Evolutionary conservation across 1,284 basidiomycete species (phyloP).

Genomic region (Ustilago nuda): DNA sequence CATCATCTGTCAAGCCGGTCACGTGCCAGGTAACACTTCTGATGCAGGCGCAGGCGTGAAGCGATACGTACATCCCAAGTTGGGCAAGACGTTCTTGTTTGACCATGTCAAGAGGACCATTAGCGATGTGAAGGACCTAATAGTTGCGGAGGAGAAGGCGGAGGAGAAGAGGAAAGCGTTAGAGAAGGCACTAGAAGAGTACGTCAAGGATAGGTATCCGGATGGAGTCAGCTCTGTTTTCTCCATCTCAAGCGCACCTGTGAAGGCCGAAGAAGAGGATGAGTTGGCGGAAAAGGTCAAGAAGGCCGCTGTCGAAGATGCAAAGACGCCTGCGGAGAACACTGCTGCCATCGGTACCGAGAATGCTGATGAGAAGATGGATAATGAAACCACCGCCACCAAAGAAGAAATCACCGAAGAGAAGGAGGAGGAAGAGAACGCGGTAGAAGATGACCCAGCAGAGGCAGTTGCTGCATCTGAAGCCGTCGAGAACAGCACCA

Average conservation of each 20-base stretch:
- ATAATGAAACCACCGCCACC: slow-evolving; percentile 18
- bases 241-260: slow-evolving; percentile 25
- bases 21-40: slow-evolving; percentile 2
- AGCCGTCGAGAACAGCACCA: slow-evolving; percentile 9
- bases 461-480: slow-evolving; percentile 25
- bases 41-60: slow-evolving; percentile 15
- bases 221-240: slow-evolving; percentile 60
- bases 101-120: slow-evolving; percentile 43
- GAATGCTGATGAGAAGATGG: slow-evolving; percentile 6
- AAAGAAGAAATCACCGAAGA: background rate
- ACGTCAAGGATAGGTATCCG: slow-evolving; percentile 61
- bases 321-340: slow-evolving; percentile 31
- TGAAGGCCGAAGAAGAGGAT: slow-evolving; percentile 17
- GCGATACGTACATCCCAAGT: slow-evolving; percentile 42
- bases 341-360: slow-evolving; percentile 21
- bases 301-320: slow-evolving; percentile 26
- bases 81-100: slow-evolving; percentile 39
- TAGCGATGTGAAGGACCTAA: slow-evolving; percentile 26
- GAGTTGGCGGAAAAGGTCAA: slow-evolving; percentile 16
- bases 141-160: slow-evolving; percentile 13
- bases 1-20: slow-evolving; percentile 49
- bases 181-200: slow-evolving; percentile 48
- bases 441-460: slow-evolving; percentile 21
- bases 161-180: slow-evolving; percentile 41
- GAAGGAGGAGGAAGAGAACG: slow-evolving; percentile 3